phyloP scores from a whole-genome alignment of 495 filamentous ascomycete species.

The Opeltia flavorubescens region DNA sequence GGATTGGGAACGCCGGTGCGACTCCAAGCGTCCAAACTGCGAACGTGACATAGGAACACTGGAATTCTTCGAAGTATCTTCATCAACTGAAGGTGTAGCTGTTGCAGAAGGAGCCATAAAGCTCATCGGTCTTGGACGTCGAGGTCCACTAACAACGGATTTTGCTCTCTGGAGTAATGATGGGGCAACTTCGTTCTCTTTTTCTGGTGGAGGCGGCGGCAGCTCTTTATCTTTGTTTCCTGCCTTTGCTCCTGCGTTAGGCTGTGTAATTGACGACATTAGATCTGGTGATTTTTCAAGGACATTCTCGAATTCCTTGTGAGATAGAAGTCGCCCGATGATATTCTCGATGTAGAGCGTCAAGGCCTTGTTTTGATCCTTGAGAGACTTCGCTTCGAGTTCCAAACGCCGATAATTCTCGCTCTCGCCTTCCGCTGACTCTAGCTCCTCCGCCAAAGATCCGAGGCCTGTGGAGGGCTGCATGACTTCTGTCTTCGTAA shows the following conservation, averaged over 20 bases:
- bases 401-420: slow-evolving; percentile 55
- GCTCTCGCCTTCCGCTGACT: slow-evolving; percentile 36
- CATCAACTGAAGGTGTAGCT: slow-evolving; percentile 33
- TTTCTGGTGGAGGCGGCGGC: slow-evolving; percentile 59
- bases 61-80: slow-evolving; percentile 69
- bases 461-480: slow-evolving; percentile 32
- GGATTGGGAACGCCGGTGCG: slow-evolving; percentile 48
- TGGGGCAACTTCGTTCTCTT: slow-evolving; percentile 32
- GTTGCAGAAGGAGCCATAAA: slow-evolving; percentile 37
- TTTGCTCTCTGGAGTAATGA: slow-evolving; percentile 68
- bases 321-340: slow-evolving; percentile 82
- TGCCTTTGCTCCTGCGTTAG: slow-evolving; percentile 3
- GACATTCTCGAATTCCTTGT: slow-evolving; percentile 88
- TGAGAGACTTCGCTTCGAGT: slow-evolving; percentile 61
- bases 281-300: slow-evolving; percentile 60
- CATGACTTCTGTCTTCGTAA: slow-evolving; percentile 76
- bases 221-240: slow-evolving; percentile 66
- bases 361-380: slow-evolving; percentile 91
- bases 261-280: slow-evolving; percentile 28
- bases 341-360: slow-evolving; percentile 98
- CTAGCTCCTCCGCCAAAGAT: slow-evolving; percentile 80
- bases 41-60: slow-evolving; percentile 63
- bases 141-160: slow-evolving; percentile 40
- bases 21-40: slow-evolving; percentile 38
- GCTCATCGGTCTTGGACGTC: slow-evolving; percentile 40